phyloP scores from a whole-genome alignment of 139 green algal species.

The Astrephomene gubernaculifera region DNA sequence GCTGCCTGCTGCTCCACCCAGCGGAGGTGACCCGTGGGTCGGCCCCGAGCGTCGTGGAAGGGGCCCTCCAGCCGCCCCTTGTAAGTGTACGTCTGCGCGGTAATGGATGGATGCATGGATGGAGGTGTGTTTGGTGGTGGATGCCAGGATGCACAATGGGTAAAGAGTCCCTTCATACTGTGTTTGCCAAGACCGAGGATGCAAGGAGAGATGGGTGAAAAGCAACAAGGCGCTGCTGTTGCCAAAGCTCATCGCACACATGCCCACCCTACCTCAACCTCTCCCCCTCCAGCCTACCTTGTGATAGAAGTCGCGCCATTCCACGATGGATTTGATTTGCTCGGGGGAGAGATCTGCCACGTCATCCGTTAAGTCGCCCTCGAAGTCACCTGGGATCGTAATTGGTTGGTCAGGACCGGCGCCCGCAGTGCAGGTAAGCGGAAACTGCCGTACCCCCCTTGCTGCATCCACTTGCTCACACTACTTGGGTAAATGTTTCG shows the following conservation, averaged over 20 bases:
- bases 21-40: neutral
- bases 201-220: neutral
- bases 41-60: neutral
- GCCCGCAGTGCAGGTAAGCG: too few relatives aligned
- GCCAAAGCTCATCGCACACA: neutral
- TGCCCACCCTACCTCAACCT: too few relatives aligned
- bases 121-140: too few relatives aligned
- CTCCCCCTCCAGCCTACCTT: conserved; percentile 39
- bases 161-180: too few relatives aligned
- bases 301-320: conserved; percentile 75
- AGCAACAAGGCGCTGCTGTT: neutral
- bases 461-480: too few relatives aligned
- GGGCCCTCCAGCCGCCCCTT: conserved; percentile 20
- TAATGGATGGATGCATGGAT: too few relatives aligned
- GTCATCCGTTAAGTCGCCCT: conserved; percentile 68
- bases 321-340: conserved; percentile 57
- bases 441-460: too few relatives aligned
- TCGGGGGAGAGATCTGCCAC: conserved; percentile 64
- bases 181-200: too few relatives aligned
- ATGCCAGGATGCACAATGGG: too few relatives aligned
- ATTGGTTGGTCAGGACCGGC: too few relatives aligned
- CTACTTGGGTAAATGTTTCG: too few relatives aligned
- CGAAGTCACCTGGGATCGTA: conserved; percentile 71
- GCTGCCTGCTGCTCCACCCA: conserved; percentile 5
- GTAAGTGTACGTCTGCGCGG: conserved; percentile 34